These are phyloP conservation scores for Boechera stricta DNA, from an alignment of 345 rosid species.

Conservation along the genomic window DNA sequence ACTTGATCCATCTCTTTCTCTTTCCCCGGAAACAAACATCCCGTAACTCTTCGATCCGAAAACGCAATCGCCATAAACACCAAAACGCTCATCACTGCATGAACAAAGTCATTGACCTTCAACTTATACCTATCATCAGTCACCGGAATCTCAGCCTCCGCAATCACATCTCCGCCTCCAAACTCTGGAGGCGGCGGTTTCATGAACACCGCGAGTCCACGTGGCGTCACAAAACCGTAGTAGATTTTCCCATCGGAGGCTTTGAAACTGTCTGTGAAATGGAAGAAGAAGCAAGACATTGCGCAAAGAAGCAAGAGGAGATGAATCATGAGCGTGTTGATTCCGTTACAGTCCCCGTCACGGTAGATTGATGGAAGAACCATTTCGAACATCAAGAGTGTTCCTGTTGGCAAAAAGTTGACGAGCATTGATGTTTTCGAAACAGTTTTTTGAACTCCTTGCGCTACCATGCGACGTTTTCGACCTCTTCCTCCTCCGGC, in stretches of 20 bases:
- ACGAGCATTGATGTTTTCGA: conserved; percentile 76
- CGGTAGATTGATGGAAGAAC: conserved; percentile 67
- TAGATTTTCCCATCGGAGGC: conserved; percentile 70
- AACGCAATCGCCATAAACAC: conserved; percentile 76
- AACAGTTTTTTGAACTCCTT: conserved; percentile 74
- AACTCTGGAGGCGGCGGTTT: conserved; percentile 38
- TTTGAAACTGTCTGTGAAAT: conserved; percentile 74
- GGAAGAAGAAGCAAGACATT: conserved; percentile 76
- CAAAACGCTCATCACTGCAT: conserved; percentile 75
- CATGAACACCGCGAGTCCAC: conserved; percentile 68
- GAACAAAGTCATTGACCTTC: conserved; percentile 65
- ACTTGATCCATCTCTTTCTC: conserved; percentile 78
- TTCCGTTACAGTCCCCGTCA: conserved; percentile 62
- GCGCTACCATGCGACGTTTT: conserved; percentile 64
- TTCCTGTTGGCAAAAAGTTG: conserved; percentile 78
- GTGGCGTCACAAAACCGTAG: conserved; percentile 71
- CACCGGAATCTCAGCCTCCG: conserved; percentile 50
- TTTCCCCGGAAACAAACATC: conserved; percentile 65
- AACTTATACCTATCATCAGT: conserved; percentile 68
- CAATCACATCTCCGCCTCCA: conserved; percentile 57
- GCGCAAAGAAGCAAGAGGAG: conserved; percentile 60
- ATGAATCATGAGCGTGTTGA: conserved; percentile 63
- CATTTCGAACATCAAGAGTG: conserved; percentile 83
- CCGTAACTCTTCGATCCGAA: conserved; percentile 67
- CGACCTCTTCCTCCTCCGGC: conserved; percentile 46